Conservation (phyloP, 2,329 filamentous ascomycete species). For the Sporothrix protearum region DNA sequence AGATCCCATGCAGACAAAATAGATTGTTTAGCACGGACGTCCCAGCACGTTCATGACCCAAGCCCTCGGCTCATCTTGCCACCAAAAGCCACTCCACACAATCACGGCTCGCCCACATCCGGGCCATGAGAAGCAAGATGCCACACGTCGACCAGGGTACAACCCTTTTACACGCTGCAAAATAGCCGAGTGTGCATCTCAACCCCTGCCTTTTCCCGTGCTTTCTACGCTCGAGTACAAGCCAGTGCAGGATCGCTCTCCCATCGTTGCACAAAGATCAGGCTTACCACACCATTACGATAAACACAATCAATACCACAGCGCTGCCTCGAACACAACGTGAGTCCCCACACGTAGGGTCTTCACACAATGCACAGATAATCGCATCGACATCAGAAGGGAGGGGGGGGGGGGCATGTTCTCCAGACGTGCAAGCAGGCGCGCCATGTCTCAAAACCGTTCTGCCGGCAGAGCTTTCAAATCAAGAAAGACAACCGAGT, state of each 20-base stretch:
- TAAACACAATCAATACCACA: not conserved
- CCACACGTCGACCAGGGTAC: not conserved
- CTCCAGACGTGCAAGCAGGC: not conserved
- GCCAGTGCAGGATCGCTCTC: slow-evolving; percentile 19
- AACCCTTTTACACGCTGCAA: not conserved
- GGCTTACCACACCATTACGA: slow-evolving; percentile 17
- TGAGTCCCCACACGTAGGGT: not conserved
- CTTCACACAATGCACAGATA: not conserved
- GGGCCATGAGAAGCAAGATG: not conserved
- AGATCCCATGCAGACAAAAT: slow-evolving; percentile 4
- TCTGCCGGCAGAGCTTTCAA: not conserved
- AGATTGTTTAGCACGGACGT: not conserved
- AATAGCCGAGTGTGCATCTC: slow-evolving; percentile 23
- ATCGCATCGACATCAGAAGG: not conserved
- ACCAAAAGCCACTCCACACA: not conserved
- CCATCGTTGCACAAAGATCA: slow-evolving; percentile 19
- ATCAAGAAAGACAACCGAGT: slow-evolving; percentile 8
- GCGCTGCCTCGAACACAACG: slow-evolving; percentile 13
- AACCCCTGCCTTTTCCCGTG: not conserved
- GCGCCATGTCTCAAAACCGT: not conserved
- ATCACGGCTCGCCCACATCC: not conserved
- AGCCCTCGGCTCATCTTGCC: slow-evolving; percentile 13
- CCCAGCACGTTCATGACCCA: not conserved
- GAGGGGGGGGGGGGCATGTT: not conserved
- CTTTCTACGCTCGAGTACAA: not conserved